Conservation (phyloP, 495 filamentous ascomycete genomes). For the Penicillium simplicissimum region DNA sequence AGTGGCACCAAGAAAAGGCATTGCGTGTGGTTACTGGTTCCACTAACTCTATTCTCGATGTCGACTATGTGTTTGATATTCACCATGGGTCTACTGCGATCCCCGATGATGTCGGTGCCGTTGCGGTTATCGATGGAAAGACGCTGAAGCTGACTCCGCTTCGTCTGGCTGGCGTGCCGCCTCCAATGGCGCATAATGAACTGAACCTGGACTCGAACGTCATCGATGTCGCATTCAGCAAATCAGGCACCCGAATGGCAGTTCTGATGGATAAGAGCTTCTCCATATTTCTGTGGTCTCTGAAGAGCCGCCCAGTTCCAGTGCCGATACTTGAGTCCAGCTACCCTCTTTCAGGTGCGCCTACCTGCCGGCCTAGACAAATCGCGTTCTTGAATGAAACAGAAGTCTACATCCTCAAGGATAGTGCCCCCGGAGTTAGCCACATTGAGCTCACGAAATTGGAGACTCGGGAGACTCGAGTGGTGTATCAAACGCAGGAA, state of each 20-base stretch:
- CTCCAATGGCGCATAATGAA: constrained; percentile 87
- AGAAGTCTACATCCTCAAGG: constrained; percentile 45
- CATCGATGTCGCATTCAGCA: constrained; percentile 74
- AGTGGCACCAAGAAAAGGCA: constrained; percentile 86
- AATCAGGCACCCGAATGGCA: constrained; percentile 65
- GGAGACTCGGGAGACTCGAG: constrained; percentile 38
- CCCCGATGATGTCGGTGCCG: constrained; percentile 77
- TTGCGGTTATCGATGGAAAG: constrained; percentile 85
- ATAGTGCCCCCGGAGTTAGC: constrained; percentile 33
- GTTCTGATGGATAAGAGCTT: constrained; percentile 65
- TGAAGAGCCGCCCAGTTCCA: constrained; percentile 50
- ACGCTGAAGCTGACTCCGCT: constrained; percentile 83
- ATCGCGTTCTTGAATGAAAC: constrained; percentile 47
- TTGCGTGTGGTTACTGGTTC: constrained; percentile 60
- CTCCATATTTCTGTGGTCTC: constrained; percentile 64
- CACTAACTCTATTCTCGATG: constrained; percentile 50
- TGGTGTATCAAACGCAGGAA: constrained; percentile 35
- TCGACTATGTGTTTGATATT: constrained; percentile 72
- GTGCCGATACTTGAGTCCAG: constrained; percentile 48
- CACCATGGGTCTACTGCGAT: constrained; percentile 63
- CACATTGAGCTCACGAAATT: constrained; percentile 41
- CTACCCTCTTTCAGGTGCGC: constrained; percentile 42
- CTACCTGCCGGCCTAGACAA: constrained; percentile 40
- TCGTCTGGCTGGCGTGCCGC: constrained; percentile 79
- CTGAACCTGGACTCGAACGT: constrained; percentile 61